Evolutionary conservation across 495 filamentous ascomycete genomes (phyloP), one percentile per base, ranked within the genome.

Genomic region (Tuber calosporum): DNA sequence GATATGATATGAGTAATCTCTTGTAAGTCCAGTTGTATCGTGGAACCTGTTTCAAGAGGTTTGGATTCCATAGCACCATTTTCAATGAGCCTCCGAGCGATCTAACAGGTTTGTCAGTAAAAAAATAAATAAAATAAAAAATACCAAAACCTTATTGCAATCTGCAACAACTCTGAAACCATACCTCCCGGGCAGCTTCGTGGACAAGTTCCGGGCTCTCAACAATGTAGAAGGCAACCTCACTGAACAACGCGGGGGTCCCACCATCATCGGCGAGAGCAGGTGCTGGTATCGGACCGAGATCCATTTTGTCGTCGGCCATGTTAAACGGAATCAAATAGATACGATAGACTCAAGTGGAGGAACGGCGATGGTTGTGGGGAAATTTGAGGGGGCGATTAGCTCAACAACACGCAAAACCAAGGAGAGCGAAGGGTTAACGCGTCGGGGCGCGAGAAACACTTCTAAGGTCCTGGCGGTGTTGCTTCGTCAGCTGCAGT

Each of bases 1-100:
- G 93, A 90, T 75, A 99, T 87, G 77, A 99, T 90, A 81, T 97
- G 93, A 19, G 91, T 96, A 71, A 90, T 86, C 69, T 88, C 81
- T 48, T 83, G 78, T 5, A 92, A 80, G n/a, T 86, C 84, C 11
- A 89, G 85, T 22, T 72, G 72, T 45, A 75, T 73, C 40, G 68
- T 75, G 20, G 79, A 69, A 45, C 70, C 72, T 71, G 72, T 70
- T 30, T 68, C 73, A 11, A 72, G 68, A 1, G 70, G 58, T 73
- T 77, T 62, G 73, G 86, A 83, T 82, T 86, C 84, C 66, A 82
- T 86, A 69, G 82, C 82, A 42, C 83, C 78, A 45, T 86, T 84
- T 26, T 80, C 79, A 43, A 79, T 76, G n/a, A 90, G 85, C 22
- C 84, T 75, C 20, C 78, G 72, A 8, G 82, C 80, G 30, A 85